Evolutionary conservation across 2,329 filamentous ascomycete species (phyloP).

Genomic region (Cadophora sp.): DNA sequence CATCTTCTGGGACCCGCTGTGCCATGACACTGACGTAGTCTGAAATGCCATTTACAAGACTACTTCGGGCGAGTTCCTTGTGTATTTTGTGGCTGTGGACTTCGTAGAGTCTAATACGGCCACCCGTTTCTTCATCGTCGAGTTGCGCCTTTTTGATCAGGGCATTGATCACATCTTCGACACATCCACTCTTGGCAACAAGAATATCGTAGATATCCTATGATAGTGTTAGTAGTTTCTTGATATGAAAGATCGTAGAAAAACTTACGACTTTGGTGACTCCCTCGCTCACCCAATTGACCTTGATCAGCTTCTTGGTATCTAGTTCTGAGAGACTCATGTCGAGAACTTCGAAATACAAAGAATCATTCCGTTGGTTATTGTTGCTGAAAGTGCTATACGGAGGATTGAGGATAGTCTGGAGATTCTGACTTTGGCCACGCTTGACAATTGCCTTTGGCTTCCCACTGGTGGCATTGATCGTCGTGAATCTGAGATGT

Average conservation of each 20-base stretch:
- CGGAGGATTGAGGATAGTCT: constrained; percentile 78
- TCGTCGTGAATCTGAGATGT: constrained; percentile 89
- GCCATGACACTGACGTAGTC: constrained; percentile 86
- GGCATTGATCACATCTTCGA: constrained; percentile 78
- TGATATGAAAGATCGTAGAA: background rate
- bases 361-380: constrained; percentile 74
- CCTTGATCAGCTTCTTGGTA: constrained; percentile 85
- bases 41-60: constrained; percentile 80
- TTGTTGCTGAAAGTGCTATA: constrained; percentile 74
- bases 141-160: constrained; percentile 84
- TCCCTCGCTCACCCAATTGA: constrained; percentile 87
- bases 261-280: constrained; percentile 83
- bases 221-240: background rate
- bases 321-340: constrained; percentile 94
- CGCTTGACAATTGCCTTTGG: constrained; percentile 82
- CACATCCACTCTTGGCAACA: constrained; percentile 83
- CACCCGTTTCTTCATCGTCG: constrained; percentile 72
- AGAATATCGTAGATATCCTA: constrained; percentile 83
- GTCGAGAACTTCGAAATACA: constrained; percentile 93
- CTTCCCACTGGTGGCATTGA: constrained; percentile 77
- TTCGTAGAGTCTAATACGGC: constrained; percentile 82
- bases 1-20: constrained; percentile 79
- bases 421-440: constrained; percentile 68
- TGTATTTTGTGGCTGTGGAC: constrained; percentile 83
- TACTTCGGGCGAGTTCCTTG: constrained; percentile 74